phyloP scores from a whole-genome alignment of 73 alveolate species.

The Paramecium sonneborni region DNA sequence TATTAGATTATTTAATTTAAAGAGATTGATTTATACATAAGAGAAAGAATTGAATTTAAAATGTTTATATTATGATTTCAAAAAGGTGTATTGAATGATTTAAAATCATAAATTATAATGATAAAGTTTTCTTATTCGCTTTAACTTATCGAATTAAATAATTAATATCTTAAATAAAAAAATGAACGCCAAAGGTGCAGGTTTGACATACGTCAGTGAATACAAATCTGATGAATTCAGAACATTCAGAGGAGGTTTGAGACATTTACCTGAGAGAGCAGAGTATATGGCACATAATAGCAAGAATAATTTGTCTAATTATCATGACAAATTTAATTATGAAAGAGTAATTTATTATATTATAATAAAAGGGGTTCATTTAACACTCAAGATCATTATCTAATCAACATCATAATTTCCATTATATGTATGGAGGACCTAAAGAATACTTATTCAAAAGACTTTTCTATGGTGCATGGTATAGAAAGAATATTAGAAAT shows the following conservation, averaged over 20 bases:
- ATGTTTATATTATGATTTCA: no score
- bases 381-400: constrained; percentile 66
- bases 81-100: no score
- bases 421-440: constrained; percentile 65
- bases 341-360: constrained; percentile 53
- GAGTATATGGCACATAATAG: constrained; percentile 9
- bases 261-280: constrained; percentile 58
- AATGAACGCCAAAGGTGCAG: constrained; percentile 52
- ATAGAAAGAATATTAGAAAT: constrained; percentile 64
- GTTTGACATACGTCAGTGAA: constrained; percentile 50
- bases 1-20: no score
- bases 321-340: constrained; percentile 64
- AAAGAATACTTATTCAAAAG: constrained; percentile 59
- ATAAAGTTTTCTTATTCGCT: neutral
- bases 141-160: constrained; percentile 10
- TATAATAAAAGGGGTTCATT: constrained; percentile 57
- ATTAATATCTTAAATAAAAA: neutral
- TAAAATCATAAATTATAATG: neutral
- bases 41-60: no score
- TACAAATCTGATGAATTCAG: constrained; percentile 66
- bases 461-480: constrained; percentile 63
- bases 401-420: constrained; percentile 59
- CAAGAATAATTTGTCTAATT: constrained; percentile 45
- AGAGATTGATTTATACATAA: no score
- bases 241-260: constrained; percentile 69